A percentile compares a stretch with the other conserved stretches of the same genome.
Conservation (phyloP, 352 stramenopile genomes). For the Hyaloperonospora brassicae region DNA sequence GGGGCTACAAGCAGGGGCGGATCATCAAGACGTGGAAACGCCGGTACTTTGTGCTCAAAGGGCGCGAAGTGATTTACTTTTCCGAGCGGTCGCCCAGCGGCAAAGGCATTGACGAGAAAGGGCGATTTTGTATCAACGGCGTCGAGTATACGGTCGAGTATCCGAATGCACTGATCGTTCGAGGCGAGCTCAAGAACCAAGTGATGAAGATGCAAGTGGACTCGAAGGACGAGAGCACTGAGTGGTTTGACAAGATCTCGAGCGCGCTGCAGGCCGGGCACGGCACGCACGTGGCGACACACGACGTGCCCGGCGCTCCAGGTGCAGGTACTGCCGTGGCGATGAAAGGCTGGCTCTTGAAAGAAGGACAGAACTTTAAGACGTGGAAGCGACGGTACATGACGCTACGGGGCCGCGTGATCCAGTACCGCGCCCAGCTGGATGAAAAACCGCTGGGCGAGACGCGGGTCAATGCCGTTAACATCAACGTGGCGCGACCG, state of each 20-base stretch:
- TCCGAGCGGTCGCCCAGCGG: slow-evolving; percentile 52
- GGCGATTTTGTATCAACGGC: slow-evolving; percentile 40
- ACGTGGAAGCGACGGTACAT: slow-evolving; percentile 77
- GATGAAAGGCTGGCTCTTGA: slow-evolving; percentile 72
- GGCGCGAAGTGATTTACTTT: slow-evolving; percentile 72
- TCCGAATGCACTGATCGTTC: slow-evolving; percentile 49
- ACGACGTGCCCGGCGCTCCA: neutral
- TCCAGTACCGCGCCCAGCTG: slow-evolving; percentile 60
- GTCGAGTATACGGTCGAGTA: slow-evolving; percentile 68
- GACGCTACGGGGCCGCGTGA: slow-evolving; percentile 42
- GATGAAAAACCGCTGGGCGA: slow-evolving; percentile 55
- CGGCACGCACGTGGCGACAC: slow-evolving; percentile 1
- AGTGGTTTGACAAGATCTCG: slow-evolving; percentile 57
- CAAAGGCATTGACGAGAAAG: slow-evolving; percentile 76
- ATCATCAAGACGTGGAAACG: slow-evolving; percentile 82
- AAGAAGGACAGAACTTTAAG: slow-evolving; percentile 46
- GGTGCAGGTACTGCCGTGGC: slow-evolving; percentile 13
- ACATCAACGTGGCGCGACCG: slow-evolving; percentile 50
- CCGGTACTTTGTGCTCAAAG: slow-evolving; percentile 80
- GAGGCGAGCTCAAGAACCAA: slow-evolving; percentile 67
- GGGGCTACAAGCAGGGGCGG: slow-evolving; percentile 71
- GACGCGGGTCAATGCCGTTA: slow-evolving; percentile 60
- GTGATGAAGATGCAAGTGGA: slow-evolving; percentile 60
- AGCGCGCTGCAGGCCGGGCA: slow-evolving; percentile 26
- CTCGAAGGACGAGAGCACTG: slow-evolving; percentile 45